Conservation (phyloP, 2,329 filamentous ascomycete genomes). For the Arthrocladium fulminans region DNA sequence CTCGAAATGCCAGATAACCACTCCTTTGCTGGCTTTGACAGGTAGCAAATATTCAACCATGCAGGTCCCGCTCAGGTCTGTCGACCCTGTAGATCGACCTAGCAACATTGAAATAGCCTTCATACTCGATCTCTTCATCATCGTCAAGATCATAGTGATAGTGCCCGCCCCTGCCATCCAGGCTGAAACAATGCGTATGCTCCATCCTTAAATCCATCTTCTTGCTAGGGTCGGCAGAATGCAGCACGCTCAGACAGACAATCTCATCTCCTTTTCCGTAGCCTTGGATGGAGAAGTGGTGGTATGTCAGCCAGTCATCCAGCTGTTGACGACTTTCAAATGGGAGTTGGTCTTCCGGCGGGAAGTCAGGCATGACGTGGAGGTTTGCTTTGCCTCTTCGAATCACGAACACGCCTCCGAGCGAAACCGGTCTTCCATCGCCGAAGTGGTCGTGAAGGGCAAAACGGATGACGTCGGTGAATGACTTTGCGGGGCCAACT, state of each 20-base stretch:
- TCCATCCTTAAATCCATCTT: constrained; percentile 37
- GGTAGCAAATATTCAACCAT: constrained; percentile 3
- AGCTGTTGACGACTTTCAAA: constrained; percentile 27
- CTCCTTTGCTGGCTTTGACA: too few relatives aligned
- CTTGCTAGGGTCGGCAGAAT: constrained; percentile 33
- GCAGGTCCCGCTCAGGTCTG: constrained; percentile 12
- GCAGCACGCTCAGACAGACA: constrained; percentile 33
- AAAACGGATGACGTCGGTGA: constrained; percentile 29
- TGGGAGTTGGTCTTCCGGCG: constrained; percentile 17
- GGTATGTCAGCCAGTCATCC: constrained; percentile 34
- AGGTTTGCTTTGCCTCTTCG: constrained; percentile 30
- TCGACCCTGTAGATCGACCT: constrained; percentile 35
- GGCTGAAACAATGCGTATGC: constrained; percentile 41
- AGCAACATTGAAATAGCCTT: constrained; percentile 40
- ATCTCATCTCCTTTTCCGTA: constrained; percentile 28
- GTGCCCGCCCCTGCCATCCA: constrained; percentile 33
- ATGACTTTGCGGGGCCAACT: constrained; percentile 24
- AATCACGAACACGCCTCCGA: constrained; percentile 37
- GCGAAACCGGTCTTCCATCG: constrained; percentile 27
- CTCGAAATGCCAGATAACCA: too few relatives aligned
- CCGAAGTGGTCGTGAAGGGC: constrained; percentile 28
- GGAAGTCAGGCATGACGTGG: constrained; percentile 42
- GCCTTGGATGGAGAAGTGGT: constrained; percentile 25
- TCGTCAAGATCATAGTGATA: constrained; percentile 29
- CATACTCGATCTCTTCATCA: constrained; percentile 36